phyloP scores from a whole-genome alignment of 192 early-diverging fungal genomes.

The Diversispora epigaea region DNA sequence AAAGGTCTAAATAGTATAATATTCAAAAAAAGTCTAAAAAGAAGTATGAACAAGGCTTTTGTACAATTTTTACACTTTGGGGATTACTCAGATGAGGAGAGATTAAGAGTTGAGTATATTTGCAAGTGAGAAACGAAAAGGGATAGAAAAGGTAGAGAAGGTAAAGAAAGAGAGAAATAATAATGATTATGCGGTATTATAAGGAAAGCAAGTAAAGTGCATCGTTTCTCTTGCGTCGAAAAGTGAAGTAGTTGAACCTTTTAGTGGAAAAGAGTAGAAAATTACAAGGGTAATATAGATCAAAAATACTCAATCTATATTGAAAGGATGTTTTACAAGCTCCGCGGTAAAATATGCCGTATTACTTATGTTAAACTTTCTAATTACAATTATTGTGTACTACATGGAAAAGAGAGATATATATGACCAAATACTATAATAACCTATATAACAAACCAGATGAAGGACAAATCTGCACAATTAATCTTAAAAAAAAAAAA shows the following conservation, averaged over 20 bases:
- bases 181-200: constrained; percentile 9
- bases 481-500: too few relatives aligned
- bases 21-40: constrained; percentile 24
- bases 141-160: not conserved
- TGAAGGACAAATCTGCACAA: too few relatives aligned
- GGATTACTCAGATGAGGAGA: not conserved
- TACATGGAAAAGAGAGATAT: too few relatives aligned
- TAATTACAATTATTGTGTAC: too few relatives aligned
- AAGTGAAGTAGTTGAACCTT: constrained; percentile 8
- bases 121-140: constrained; percentile 25
- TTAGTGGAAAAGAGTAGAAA: constrained; percentile 9
- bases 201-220: constrained; percentile 26
- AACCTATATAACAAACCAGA: too few relatives aligned
- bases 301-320: constrained; percentile 24
- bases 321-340: not conserved
- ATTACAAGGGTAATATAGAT: constrained; percentile 26
- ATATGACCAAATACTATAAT: too few relatives aligned
- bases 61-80: constrained; percentile 36
- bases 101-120: constrained; percentile 9
- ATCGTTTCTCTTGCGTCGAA: constrained; percentile 29
- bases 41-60: constrained; percentile 34
- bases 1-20: constrained; percentile 25
- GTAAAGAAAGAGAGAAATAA: not conserved
- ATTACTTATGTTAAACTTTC: too few relatives aligned
- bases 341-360: not conserved